Base-by-base conservation (phyloP, 1,139 yeast species). In the Ogataea hybrid region DNA sequence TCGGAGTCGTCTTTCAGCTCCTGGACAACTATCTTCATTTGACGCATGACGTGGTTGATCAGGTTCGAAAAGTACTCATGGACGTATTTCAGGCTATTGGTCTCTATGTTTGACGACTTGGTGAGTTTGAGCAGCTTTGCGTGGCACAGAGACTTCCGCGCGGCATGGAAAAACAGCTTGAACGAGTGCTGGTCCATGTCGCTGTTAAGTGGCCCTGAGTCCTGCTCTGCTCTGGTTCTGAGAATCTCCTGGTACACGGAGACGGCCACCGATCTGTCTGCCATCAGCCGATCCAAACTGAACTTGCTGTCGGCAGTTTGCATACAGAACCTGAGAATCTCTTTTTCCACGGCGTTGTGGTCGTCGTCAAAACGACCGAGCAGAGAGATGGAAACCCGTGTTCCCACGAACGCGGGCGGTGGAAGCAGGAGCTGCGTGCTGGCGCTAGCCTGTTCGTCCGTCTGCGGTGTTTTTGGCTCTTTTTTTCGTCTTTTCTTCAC, bases 161-260 rank as follows among this genome's bases (percentile, higher is more conserved):
- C 54, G 7, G 53, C 44, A 42, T 70, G 73, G 44, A 71, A 70
- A 3, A 63, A 34, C 14, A 50, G 46, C n/a, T 46, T 47, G 32
- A 49, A 48, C 1, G 50, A 10, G 12, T n/a, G 33, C 10, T 14
- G 11, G 53, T 39, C 32, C 39, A 37, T 9, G 42, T 30, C 20
- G 20, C 20, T 18, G 20, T 18, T 2, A 18, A 18, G 20, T 6
- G 20, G 20, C 20, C 11, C 54, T 43, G 12, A 10, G 12, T 8
- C n/a, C 25, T 23, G 12, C 12, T n/a, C 25, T 11, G 25, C 25
- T 23, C 25, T 6, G 8, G 11, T n/a, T 6, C 25, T 4, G 7
- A 23, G 25, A 23, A 23, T 23, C 2, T n/a, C 12, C 25, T 23
- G n/a, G 25, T 23, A 23, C 12, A 23, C 25, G 12, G 12, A 5